These are phyloP conservation scores for Fraxinus sp. DNA, from an alignment of 305 asterid species.

Conservation along the genomic window DNA sequence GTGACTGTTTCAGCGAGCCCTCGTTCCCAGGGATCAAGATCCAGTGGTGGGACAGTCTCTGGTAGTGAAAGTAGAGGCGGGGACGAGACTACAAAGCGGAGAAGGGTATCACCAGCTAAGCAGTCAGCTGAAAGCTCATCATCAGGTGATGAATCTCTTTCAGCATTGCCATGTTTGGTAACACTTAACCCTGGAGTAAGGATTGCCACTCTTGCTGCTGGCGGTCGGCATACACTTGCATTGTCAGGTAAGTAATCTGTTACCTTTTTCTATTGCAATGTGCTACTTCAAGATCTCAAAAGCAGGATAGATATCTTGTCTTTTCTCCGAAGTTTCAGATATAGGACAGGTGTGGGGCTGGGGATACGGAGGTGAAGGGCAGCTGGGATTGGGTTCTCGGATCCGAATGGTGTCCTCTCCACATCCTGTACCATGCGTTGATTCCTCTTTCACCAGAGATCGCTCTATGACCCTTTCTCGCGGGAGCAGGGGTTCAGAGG, in stretches of 20 bases:
- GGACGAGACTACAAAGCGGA: constrained; percentile 77
- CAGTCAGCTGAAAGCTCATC: constrained; percentile 77
- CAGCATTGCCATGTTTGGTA: constrained; percentile 88
- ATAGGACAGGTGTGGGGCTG: constrained; percentile 99
- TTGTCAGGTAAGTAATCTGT: constrained; percentile 65
- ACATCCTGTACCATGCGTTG: constrained; percentile 87
- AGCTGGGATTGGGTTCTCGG: constrained; percentile 90
- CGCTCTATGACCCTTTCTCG: constrained; percentile 51
- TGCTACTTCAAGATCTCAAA: constrained; percentile 18
- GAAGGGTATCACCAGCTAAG: constrained; percentile 72
- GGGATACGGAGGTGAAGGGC: constrained; percentile 99
- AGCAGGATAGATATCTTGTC: constrained; percentile 26
- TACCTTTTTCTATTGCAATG: constrained; percentile 9
- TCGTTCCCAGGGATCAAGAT: constrained; percentile 71
- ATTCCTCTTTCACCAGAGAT: constrained; percentile 57
- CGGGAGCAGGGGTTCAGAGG: constrained; percentile 56
- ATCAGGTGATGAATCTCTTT: constrained; percentile 68
- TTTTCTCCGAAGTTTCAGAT: constrained; percentile 58
- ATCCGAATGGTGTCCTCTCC: constrained; percentile 96
- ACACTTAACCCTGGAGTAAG: constrained; percentile 76
- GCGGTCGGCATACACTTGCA: constrained; percentile 91
- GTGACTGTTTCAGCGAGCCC: constrained; percentile 68
- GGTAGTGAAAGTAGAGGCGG: constrained; percentile 55
- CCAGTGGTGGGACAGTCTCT: constrained; percentile 45
- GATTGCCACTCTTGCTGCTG: constrained; percentile 83